These are phyloP conservation scores for Abelmoschus esculentus DNA, from an alignment of 345 rosid genomes.

Conservation along the genomic window DNA sequence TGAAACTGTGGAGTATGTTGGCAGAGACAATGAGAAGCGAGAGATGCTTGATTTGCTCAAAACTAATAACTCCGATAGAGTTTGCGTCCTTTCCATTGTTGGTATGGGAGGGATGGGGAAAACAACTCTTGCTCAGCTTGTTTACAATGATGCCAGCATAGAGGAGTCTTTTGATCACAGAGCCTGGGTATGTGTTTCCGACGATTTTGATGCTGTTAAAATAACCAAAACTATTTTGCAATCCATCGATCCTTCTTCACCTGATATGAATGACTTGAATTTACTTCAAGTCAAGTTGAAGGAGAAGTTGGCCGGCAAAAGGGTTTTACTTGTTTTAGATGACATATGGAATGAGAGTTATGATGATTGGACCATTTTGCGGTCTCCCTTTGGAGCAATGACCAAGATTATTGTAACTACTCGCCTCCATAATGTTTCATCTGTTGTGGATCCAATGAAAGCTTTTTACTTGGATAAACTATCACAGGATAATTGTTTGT, in stretches of 20 bases:
- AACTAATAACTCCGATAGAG: background rate
- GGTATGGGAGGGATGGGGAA: conserved; percentile 1
- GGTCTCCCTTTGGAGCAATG: background rate
- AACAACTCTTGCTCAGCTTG: background rate
- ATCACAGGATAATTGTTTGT: background rate
- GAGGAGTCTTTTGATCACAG: background rate
- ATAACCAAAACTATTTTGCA: background rate
- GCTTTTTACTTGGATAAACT: background rate
- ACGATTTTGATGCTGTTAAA: background rate
- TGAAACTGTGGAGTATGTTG: background rate
- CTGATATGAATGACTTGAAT: background rate
- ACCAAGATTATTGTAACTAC: background rate
- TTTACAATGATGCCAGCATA: background rate
- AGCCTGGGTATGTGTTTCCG: background rate
- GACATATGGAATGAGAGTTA: background rate
- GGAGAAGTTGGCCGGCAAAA: background rate
- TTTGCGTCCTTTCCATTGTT: background rate
- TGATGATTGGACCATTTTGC: background rate
- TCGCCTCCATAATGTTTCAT: background rate
- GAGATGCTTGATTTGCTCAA: background rate
- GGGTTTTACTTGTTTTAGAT: background rate
- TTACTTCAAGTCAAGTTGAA: background rate
- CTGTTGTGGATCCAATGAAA: background rate
- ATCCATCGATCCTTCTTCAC: background rate
- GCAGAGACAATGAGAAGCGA: background rate